Base-by-base conservation (phyloP, 176 grass and related monocot species). In the barley (Hordeum vulgare) region DNA sequence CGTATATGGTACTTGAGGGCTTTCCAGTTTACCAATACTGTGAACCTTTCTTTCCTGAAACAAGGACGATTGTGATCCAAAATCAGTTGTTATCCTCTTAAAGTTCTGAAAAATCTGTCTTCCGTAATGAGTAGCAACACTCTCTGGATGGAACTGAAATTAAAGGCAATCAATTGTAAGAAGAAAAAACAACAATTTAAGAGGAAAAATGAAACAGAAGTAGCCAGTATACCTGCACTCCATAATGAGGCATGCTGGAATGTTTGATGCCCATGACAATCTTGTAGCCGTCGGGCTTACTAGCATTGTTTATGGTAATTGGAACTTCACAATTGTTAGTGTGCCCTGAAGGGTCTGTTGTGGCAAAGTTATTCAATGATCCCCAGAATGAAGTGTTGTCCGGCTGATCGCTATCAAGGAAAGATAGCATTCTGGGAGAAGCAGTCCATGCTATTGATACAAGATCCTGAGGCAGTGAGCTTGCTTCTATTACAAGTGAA, bases 91-190 rank as follows among this genome's bases (percentile, higher is more conserved):
- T 51, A 95, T 85, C 82, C 74, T 90, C 86, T 95, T 95, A 42
- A 98, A 98, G 86, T 98, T 98, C 35, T 78, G 80, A 80, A 98
- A 95, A 79, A 98, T 93, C 83, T 98, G 87, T 75, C 96, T 93
- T 88, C 96, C 96, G 28, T 91, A 79, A 34, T 85, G 87, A 77
- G 96, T 98, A 78, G 89, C 96, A 86, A 98, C 65, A 49, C 96
- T 98, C 89, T 98, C 96, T 64, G 96, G 96, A 80, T 98, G 96
- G 66, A 98, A 98, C 96, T 98, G 90, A 21, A 74, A 82, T 88
- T 86, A 21, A 87, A 17, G 29, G 64, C 11, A 84, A 81, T 72
- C 42, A 81, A 21, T 24, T 58, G 57, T 80, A 85, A 81, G 79
- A 85, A 54, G n/a, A 76, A 8, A 45, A 27, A 76, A 8, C 23